Evolutionary conservation across 1,139 yeast species (phyloP).

Genomic region (Meyerozyma sp.): DNA sequence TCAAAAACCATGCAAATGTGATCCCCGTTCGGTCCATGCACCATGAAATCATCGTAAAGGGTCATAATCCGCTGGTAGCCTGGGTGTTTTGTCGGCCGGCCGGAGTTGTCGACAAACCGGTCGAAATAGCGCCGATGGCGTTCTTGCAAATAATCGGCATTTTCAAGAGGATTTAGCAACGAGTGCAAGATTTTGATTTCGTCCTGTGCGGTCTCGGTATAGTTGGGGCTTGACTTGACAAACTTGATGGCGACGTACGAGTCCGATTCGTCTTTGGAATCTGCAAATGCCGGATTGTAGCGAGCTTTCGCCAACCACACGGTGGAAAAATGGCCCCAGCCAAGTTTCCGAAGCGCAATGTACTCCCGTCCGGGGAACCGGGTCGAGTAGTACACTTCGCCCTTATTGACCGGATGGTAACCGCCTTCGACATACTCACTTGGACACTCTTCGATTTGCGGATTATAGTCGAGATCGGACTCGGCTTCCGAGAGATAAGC

Average conservation of each 20-base stretch:
- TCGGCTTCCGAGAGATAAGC: background rate
- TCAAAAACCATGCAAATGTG: constrained; percentile 88
- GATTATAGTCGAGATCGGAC: constrained; percentile 10
- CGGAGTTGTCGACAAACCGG: constrained; percentile 7
- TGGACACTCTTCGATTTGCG: constrained; percentile 59
- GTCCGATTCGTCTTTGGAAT: background rate
- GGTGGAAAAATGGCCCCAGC: constrained; percentile 91
- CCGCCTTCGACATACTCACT: constrained; percentile 79
- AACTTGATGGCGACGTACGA: constrained; percentile 74
- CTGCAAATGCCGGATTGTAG: constrained; percentile 4
- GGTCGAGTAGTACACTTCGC: constrained; percentile 60
- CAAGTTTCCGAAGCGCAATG: constrained; percentile 68
- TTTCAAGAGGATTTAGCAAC: constrained; percentile 23
- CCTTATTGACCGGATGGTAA: constrained; percentile 78
- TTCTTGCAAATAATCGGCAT: constrained; percentile 6
- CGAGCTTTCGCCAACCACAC: constrained; percentile 69
- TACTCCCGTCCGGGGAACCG: constrained; percentile 32
- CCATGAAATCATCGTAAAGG: constrained; percentile 61
- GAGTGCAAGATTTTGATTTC: constrained; percentile 64
- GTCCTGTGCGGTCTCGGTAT: constrained; percentile 82
- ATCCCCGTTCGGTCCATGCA: constrained; percentile 68
- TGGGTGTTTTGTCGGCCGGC: constrained; percentile 41
- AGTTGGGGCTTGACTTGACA: constrained; percentile 70
- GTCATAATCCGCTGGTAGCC: constrained; percentile 64
- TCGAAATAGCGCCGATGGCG: constrained; percentile 3